Evolutionary conservation across 2,329 filamentous ascomycete species (phyloP).

Genomic region (Diaporthe sp.): DNA sequence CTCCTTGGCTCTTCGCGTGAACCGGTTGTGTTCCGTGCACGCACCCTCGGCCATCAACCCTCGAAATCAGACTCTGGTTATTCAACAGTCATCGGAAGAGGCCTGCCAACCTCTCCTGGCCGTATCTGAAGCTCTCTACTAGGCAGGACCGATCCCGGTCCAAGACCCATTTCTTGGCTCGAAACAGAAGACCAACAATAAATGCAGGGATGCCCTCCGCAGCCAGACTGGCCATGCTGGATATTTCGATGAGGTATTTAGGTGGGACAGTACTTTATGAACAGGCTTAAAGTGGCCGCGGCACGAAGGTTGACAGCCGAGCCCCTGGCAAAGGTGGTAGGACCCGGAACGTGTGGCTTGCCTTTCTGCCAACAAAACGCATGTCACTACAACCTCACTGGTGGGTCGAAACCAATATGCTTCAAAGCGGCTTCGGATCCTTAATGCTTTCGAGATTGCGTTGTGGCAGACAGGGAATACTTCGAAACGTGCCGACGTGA

Average conservation of each 20-base stretch:
- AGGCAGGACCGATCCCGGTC: background rate
- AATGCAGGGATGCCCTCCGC: slow-evolving; percentile 4
- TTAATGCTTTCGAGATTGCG: slow-evolving; percentile 19
- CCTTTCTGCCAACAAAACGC: background rate
- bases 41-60: background rate
- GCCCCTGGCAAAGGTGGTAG: slow-evolving; percentile 6
- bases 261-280: background rate
- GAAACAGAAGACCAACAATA: background rate
- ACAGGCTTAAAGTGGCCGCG: background rate
- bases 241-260: background rate
- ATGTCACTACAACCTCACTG: slow-evolving; percentile 17
- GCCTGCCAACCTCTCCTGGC: background rate
- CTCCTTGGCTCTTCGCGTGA: slow-evolving; percentile 4
- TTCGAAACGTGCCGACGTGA: slow-evolving; percentile 24
- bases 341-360: slow-evolving; percentile 15
- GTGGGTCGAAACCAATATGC: slow-evolving; percentile 18
- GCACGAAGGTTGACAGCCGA: slow-evolving; percentile 1
- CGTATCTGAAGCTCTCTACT: background rate
- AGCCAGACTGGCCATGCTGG: background rate
- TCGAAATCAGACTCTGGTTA: background rate
- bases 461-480: slow-evolving; percentile 10
- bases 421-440: slow-evolving; percentile 14
- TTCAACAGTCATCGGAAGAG: background rate
- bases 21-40: slow-evolving; percentile 18
- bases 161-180: background rate